Conservation (phyloP, 192 early-diverging fungal species). For the Coemansia sp. region DNA sequence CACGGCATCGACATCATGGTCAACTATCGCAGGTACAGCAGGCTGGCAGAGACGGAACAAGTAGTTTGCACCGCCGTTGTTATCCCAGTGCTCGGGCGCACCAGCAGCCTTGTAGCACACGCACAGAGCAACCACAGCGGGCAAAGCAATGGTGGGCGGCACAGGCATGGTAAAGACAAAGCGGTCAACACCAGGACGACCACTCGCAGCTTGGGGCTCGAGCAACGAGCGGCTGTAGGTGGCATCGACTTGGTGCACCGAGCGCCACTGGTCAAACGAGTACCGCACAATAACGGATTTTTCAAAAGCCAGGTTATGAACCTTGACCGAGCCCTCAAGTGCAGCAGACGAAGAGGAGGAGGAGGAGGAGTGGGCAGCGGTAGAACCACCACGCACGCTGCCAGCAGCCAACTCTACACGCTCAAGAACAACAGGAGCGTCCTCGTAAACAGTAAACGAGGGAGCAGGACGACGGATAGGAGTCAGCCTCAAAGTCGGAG, state of each 20-base stretch:
- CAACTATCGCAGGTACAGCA: constrained; percentile 39
- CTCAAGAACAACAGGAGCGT: constrained; percentile 58
- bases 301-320: constrained; percentile 82
- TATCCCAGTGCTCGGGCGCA: constrained; percentile 89
- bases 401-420: constrained; percentile 49
- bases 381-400: constrained; percentile 42
- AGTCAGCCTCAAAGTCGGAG: constrained; percentile 31
- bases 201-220: constrained; percentile 29
- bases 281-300: constrained; percentile 79
- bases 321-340: constrained; percentile 65
- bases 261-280: constrained; percentile 79
- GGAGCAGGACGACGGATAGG: constrained; percentile 38
- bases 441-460: constrained; percentile 46
- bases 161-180: constrained; percentile 69
- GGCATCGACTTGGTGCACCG: constrained; percentile 63
- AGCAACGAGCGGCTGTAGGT: constrained; percentile 58
- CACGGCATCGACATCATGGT: constrained; percentile 27
- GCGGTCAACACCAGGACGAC: constrained; percentile 58
- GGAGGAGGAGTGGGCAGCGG: no score
- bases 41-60: constrained; percentile 49
- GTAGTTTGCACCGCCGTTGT: constrained; percentile 87
- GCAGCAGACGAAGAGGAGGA: no score
- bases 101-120: constrained; percentile 68
- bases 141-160: constrained; percentile 34
- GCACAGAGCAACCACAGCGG: constrained; percentile 56